Base-by-base conservation (phyloP, 1,284 basidiomycete genomes). In the Phellinidium pouzarii region DNA sequence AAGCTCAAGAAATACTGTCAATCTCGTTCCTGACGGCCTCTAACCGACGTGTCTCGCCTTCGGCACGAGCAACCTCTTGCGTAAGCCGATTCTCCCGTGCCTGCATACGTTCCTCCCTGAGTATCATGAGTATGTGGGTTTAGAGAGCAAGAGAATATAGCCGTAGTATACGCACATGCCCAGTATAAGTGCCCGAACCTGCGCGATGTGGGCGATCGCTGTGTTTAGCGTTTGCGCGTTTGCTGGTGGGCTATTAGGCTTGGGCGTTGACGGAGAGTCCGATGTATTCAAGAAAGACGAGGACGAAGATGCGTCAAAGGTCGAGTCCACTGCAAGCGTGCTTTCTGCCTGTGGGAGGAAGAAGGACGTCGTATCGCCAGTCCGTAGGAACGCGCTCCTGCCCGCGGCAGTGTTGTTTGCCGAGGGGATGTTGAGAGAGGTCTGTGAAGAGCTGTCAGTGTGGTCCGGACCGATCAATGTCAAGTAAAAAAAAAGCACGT, bases 121-220 rank as follows among this genome's bases (percentile, higher is more conserved):
- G 17, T 3, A 37, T 1, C 3, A 19, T 23, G 14, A 31, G 20
- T n/a, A 37, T 12, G 22, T 19, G 29, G 19, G 26, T 19, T 22
- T 19, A 25, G 3, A 34, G 37, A 17, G 5, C 20, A 20, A 22
- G 3, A 25, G 2, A 17, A 12, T 22, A 3, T 2, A 7, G 3
- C 2, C 22, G 34, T 26, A 12, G 5, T 9, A 36, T 6, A 53
- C 52, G 19, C 26, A 53, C 82, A 89, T 87, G 0, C 87, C 86
- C 12, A 88, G 70, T 14, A 89, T 76, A 29, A 88, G 67, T 58
- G 84, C 66, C 29, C 81, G 77, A 4, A 88, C 73, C 58, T 87
- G 80, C 58, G 89, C 85, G 37, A 88, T 73, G 53, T 84, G 81
- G 2, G 80, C 75, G 6, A 78, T 63, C 1, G 70, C 69, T 58